Conservation (phyloP, 371 early-diverging fungal genomes). For the Mortierella polycephala region DNA sequence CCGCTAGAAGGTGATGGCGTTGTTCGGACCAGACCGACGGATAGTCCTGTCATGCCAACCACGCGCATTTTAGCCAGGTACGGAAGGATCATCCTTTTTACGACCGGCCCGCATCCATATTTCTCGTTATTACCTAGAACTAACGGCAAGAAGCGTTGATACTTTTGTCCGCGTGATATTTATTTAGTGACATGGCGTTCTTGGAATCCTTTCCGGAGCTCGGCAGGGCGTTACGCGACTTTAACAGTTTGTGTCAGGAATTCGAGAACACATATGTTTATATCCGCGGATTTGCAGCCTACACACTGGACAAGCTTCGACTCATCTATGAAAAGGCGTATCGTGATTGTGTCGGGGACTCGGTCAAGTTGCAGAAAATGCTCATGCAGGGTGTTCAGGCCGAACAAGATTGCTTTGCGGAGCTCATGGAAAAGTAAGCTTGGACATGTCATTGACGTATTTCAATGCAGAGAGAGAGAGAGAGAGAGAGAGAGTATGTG, state of each 20-base stretch:
- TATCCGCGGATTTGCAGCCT: conserved; percentile 66
- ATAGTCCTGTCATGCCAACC: conserved; percentile 56
- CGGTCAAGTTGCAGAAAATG: conserved; percentile 44
- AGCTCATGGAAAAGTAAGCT: conserved; percentile 69
- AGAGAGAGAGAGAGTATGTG: no score
- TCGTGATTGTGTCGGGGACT: conserved; percentile 45
- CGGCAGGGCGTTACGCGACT: conserved; percentile 60
- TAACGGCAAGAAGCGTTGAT: no score
- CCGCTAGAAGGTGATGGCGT: conserved; percentile 67
- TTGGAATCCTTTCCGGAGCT: conserved; percentile 65
- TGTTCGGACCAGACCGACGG: conserved; percentile 11
- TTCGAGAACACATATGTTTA: conserved; percentile 72
- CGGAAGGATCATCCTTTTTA: conserved; percentile 1
- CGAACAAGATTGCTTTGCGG: conserved; percentile 66
- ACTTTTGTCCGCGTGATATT: not conserved
- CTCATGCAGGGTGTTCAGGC: conserved; percentile 55
- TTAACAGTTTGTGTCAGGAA: conserved; percentile 59
- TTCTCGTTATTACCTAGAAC: not conserved
- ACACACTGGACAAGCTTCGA: conserved; percentile 68
- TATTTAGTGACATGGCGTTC: conserved; percentile 66
- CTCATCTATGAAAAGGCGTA: conserved; percentile 67
- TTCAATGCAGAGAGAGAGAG: no score
- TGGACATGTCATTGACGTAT: not conserved
- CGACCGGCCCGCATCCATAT: no score
- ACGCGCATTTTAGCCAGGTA: conserved; percentile 63